Evolutionary conservation across 208 protist species (phyloP).

Genomic region (Trypanosoma cruzi): DNA sequence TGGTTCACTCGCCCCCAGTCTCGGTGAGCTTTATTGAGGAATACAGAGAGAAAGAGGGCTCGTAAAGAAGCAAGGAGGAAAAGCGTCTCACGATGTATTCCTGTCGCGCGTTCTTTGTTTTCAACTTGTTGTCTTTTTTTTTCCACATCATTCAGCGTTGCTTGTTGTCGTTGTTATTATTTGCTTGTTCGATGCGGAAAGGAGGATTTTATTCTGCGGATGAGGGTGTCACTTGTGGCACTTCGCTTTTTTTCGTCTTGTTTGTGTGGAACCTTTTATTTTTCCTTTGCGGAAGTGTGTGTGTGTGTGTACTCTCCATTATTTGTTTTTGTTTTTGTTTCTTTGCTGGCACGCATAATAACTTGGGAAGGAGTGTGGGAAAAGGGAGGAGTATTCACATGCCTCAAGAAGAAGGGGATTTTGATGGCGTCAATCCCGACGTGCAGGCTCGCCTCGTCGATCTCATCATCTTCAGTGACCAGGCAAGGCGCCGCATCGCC

Average conservation of each 20-base stretch:
- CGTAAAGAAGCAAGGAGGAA: background rate
- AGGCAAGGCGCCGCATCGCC: slow-evolving; percentile 38
- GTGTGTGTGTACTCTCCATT: background rate
- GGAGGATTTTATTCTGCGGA: too few relatives aligned
- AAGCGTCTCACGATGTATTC: background rate
- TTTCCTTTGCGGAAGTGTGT: background rate
- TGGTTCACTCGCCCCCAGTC: slow-evolving; percentile 11
- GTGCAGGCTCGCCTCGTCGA: slow-evolving; percentile 38
- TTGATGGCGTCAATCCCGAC: background rate
- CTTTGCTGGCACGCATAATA: background rate
- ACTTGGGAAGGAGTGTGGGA: too few relatives aligned
- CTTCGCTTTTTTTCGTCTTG: too few relatives aligned
- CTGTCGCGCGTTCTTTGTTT: background rate
- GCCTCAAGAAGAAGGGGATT: background rate
- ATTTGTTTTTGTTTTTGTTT: too few relatives aligned
- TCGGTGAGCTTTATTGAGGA: slow-evolving; percentile 24
- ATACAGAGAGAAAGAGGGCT: background rate
- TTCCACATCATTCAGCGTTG: background rate
- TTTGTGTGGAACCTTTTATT: too few relatives aligned
- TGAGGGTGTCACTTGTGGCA: too few relatives aligned
- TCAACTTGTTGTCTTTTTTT: background rate
- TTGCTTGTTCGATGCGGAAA: too few relatives aligned
- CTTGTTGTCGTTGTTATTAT: background rate
- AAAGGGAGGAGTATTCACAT: background rate
- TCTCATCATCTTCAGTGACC: slow-evolving; percentile 42